Base-by-base conservation (phyloP, 2,329 filamentous ascomycete genomes). In the Pseudogymnoascus destructans region DNA sequence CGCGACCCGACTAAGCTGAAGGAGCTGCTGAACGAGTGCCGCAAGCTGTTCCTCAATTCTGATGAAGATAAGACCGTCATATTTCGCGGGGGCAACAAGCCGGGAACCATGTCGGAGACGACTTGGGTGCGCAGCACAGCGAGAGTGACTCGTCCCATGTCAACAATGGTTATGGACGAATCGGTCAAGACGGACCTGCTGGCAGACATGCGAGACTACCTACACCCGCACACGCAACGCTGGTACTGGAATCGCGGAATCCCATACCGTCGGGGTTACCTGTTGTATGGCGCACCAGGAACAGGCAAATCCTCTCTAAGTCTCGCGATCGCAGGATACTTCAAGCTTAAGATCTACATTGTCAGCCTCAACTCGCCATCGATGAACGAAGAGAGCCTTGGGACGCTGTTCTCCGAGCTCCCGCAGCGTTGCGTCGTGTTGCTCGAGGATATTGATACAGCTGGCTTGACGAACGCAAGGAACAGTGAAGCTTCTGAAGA, bases 161-260 rank as follows among this genome's bases (percentile, higher is more conserved):
- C 80, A 1, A 86, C 82, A 1, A 81, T 86, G 42, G 83, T 85
- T 57, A 74, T 86, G 54, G 77, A 80, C 64, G 79, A 84, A 59
- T 71, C 76, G 64, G 75, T 77, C 54, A 86, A 86, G 73, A 69
- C 76, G 61, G 74, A 77, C 2, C 73, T 86, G 10, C 73, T 86
- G 54, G 74, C 76, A 40, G 83, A 86, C 64, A 77, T 84, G 30
- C 74, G 73, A 23, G 81, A 85, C 64, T 86, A 86, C 65, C 76
- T 86, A 33, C 74, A 81, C 61, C 81, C 81, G 0, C 70, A 74
- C 10, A 85, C 82, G 0, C 75, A 79, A 46, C 76, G 82, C n/a
- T 95, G 89, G 88, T 95, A 95, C 68, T 78, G 84, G 0, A 86
- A 88, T 63, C 79, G 89, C 5, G 89, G 89, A 0, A 92, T 95